These are phyloP conservation scores for Phytopythium mirpurense DNA, from an alignment of 352 stramenopile genomes.

Conservation along the genomic window DNA sequence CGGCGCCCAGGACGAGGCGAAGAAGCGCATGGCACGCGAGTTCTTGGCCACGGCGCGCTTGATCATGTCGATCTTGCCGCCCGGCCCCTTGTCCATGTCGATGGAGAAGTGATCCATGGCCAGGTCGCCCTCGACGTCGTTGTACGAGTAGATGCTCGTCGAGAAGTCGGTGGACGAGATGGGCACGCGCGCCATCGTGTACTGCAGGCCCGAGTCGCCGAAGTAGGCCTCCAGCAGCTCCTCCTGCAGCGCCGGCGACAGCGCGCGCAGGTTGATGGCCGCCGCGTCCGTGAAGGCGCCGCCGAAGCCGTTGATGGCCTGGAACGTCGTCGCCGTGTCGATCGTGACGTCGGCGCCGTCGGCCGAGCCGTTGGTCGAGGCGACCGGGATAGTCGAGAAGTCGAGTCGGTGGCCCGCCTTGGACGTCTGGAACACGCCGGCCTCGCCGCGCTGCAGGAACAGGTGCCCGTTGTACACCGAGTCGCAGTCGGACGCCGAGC, in stretches of 20 bases:
- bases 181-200: conserved; percentile 77
- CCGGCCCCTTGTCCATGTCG: conserved; percentile 63
- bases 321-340: conserved; percentile 46
- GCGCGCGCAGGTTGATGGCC: conserved; percentile 71
- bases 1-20: conserved; percentile 77
- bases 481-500: conserved; percentile 44
- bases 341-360: conserved; percentile 34
- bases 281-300: conserved; percentile 87
- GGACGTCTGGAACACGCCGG: conserved; percentile 44
- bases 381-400: conserved; percentile 30
- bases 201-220: conserved; percentile 67
- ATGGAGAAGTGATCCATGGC: conserved; percentile 80
- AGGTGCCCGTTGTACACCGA: conserved; percentile 43
- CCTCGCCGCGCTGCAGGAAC: conserved; percentile 26
- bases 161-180: conserved; percentile 89
- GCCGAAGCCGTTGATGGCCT: conserved; percentile 87
- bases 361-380: conserved; percentile 8
- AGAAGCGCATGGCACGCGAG: conserved; percentile 50
- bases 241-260: conserved; percentile 52
- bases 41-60: conserved; percentile 41
- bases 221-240: conserved; percentile 81
- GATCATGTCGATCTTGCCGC: conserved; percentile 72
- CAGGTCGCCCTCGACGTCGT: conserved; percentile 71
- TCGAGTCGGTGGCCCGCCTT: conserved; percentile 42
- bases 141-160: conserved; percentile 83